A percentile compares a stretch with the other conserved stretches of the same genome.
Evolutionary conservation across 2,329 filamentous ascomycete species (phyloP).

Genomic region (Fusarium temperatum): DNA sequence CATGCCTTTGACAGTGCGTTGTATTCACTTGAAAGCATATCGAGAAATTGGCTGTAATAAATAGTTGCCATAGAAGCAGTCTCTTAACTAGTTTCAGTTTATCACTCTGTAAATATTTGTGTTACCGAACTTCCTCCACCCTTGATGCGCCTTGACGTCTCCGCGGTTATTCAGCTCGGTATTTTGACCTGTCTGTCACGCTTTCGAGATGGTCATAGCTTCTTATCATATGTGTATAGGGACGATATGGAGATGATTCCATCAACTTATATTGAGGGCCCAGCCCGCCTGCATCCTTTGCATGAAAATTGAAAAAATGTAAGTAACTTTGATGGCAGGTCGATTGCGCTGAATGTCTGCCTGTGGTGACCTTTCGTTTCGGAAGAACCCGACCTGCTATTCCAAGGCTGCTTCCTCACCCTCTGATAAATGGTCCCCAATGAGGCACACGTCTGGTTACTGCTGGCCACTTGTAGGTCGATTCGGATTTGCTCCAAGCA

Average conservation of each 20-base stretch:
- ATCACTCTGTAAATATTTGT: not conserved
- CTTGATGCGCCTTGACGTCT: not conserved
- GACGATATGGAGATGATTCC: not conserved
- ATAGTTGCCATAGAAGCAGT: not conserved
- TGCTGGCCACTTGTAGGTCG: conserved; percentile 27
- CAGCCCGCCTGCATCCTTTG: not conserved
- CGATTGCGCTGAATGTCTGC: not conserved
- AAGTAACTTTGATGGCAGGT: not conserved
- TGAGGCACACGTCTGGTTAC: not conserved
- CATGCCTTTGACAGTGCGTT: not conserved
- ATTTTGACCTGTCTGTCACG: not conserved
- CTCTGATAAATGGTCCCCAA: not conserved
- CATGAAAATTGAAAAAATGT: not conserved
- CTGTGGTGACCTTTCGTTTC: not conserved
- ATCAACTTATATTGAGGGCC: not conserved
- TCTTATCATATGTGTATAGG: not conserved
- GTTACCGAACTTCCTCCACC: not conserved
- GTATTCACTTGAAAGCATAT: not conserved
- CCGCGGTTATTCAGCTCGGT: not conserved
- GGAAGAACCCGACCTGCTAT: not conserved
- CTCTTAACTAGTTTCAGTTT: not conserved
- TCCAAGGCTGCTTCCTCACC: not conserved
- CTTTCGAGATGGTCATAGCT: not conserved
- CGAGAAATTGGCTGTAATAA: not conserved
- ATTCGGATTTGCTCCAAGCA: conserved; percentile 64